phyloP scores from a whole-genome alignment of 805 yeast genomes.

The Saccharomycopsis sp. region DNA sequence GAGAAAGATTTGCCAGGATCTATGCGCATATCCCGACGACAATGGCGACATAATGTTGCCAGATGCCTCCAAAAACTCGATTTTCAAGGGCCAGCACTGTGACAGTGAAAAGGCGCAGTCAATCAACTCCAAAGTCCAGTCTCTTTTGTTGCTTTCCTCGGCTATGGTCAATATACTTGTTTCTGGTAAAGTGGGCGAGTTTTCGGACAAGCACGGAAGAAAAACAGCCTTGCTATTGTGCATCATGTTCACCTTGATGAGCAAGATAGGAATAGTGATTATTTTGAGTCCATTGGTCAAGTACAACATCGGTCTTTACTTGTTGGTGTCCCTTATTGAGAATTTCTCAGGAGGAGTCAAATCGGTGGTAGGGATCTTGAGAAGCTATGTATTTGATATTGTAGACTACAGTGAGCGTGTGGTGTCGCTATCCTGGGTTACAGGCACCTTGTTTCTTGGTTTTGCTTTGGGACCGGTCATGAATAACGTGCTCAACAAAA shows the following conservation, averaged over 20 bases:
- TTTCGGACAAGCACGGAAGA: conserved; percentile 62
- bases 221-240: conserved; percentile 38
- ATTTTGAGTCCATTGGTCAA: conserved; percentile 21
- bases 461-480: conserved; percentile 53
- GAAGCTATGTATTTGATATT: conserved; percentile 71
- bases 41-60: neutral
- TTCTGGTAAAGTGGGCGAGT: conserved; percentile 56
- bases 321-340: conserved; percentile 14
- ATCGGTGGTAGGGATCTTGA: conserved; percentile 49
- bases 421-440: conserved; percentile 48
- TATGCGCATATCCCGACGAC: neutral
- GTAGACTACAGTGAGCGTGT: conserved; percentile 55
- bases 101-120: conserved; percentile 36
- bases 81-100: conserved; percentile 26
- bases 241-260: conserved; percentile 25
- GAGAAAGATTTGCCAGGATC: neutral
- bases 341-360: conserved; percentile 53
- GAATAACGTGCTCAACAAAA: conserved; percentile 9
- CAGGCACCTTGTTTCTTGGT: conserved; percentile 55
- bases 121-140: conserved; percentile 42
- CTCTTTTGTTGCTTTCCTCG: conserved; percentile 34
- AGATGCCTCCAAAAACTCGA: neutral
- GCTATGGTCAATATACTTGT: conserved; percentile 44
- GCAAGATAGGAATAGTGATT: conserved; percentile 23
- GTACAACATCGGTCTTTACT: neutral